Percentiles rank a stretch among this genome's conserved stretches.
phyloP scores from a whole-genome alignment of 1,284 basidiomycete genomes.

The Ganoderma boninense region DNA sequence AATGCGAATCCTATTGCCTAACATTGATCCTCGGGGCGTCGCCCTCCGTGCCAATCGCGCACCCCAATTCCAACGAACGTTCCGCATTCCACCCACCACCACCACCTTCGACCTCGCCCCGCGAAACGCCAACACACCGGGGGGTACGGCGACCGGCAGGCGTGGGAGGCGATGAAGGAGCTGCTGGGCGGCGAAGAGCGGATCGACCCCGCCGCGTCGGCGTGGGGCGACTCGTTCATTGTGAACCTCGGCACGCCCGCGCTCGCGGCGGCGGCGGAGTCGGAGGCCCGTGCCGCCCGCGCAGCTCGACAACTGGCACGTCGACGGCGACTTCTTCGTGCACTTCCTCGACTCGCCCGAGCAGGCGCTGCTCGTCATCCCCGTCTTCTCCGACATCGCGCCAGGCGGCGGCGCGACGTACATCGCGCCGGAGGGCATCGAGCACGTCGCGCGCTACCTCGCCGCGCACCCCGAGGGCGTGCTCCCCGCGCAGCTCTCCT shows the following conservation, averaged over 20 bases:
- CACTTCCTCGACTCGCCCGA: constrained; percentile 71
- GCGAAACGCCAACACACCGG: too few species aligned
- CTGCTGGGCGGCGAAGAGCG: constrained; percentile 66
- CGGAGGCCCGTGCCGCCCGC: constrained; percentile 45
- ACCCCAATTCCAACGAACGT: neutral
- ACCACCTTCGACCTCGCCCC: neutral
- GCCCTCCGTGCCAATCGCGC: neutral
- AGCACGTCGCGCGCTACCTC: constrained; percentile 60
- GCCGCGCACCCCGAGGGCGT: constrained; percentile 64
- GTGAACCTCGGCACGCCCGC: constrained; percentile 62
- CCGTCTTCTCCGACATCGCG: constrained; percentile 62
- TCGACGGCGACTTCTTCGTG: constrained; percentile 71
- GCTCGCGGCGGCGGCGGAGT: constrained; percentile 40
- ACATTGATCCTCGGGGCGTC: neutral
- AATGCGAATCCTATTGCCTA: neutral
- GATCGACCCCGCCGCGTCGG: constrained; percentile 54
- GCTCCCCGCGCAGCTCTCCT: constrained; percentile 52
- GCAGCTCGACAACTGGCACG: constrained; percentile 68
- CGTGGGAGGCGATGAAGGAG: constrained; percentile 66
- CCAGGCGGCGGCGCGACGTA: constrained; percentile 63
- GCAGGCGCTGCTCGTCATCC: constrained; percentile 67
- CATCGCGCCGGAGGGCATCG: constrained; percentile 63
- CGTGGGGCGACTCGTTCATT: constrained; percentile 68
- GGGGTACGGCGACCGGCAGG: constrained; percentile 41
- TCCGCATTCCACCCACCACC: neutral